These are phyloP conservation scores for Hanseniaspora singularis DNA, from an alignment of 805 yeast species.

Conservation along the genomic window DNA sequence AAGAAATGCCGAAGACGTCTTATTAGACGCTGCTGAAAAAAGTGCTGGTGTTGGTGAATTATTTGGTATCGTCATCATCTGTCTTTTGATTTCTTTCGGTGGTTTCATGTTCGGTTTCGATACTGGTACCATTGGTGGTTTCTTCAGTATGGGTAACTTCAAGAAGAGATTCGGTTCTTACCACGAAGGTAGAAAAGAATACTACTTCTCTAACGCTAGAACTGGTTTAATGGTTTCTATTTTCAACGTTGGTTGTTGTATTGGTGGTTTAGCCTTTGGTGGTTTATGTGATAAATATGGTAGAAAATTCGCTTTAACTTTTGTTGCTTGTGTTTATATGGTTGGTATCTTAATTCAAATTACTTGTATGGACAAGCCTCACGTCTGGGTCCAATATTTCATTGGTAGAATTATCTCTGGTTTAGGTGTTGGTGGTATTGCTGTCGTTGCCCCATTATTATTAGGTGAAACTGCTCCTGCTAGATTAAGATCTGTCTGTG, in stretches of 20 bases:
- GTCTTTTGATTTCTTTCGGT: conserved; percentile 44
- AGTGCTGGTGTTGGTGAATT: conserved; percentile 19
- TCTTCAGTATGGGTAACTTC: conserved; percentile 51
- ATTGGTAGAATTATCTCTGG: conserved; percentile 65
- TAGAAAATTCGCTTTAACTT: conserved; percentile 45
- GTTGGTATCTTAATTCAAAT: conserved; percentile 54
- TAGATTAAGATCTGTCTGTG: conserved; percentile 50
- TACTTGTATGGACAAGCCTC: conserved; percentile 31
- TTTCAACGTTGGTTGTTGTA: conserved; percentile 59
- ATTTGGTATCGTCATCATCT: conserved; percentile 22
- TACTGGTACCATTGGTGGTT: conserved; percentile 67
- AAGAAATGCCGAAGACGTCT: conserved; percentile 10
- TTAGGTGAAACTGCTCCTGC: conserved; percentile 51
- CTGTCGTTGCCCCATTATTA: conserved; percentile 61
- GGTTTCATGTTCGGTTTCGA: conserved; percentile 69
- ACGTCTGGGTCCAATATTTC: conserved; percentile 50
- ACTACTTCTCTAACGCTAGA: conserved; percentile 35
- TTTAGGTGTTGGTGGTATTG: conserved; percentile 59
- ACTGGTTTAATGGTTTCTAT: conserved; percentile 43
- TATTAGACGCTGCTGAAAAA: conserved; percentile 15
- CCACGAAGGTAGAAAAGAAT: conserved; percentile 29
- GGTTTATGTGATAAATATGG: conserved; percentile 49
- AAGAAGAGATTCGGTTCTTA: conserved; percentile 40
- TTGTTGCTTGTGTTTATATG: conserved; percentile 44
- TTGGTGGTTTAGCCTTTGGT: conserved; percentile 51